phyloP scores from a whole-genome alignment of 805 yeast species.

The Lipomyces oligophaga region DNA sequence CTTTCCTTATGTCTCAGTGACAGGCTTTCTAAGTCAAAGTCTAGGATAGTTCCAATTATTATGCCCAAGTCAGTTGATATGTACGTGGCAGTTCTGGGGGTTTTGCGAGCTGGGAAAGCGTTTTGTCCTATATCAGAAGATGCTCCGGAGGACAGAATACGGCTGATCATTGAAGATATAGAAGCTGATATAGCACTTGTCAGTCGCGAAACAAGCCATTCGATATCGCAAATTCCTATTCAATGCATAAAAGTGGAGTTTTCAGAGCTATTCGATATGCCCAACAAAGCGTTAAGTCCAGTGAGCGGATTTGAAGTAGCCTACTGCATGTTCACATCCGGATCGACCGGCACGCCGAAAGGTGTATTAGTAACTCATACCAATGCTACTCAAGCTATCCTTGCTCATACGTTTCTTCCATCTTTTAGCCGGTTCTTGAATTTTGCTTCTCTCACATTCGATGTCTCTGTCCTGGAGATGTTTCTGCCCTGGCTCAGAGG shows the following conservation, averaged over 20 bases:
- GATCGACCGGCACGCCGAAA: constrained; percentile 53
- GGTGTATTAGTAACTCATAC: constrained; percentile 42
- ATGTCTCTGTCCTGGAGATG: constrained; percentile 32
- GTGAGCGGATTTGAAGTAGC: constrained; percentile 3
- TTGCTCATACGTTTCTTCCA: constrained; percentile 29
- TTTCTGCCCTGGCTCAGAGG: constrained; percentile 28
- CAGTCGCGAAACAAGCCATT: constrained; percentile 1
- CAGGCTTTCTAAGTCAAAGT: background rate
- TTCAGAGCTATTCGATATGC: background rate
- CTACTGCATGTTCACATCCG: constrained; percentile 44
- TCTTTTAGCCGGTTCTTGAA: constrained; percentile 28
- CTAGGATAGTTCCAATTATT: constrained; percentile 25
- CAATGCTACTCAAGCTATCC: constrained; percentile 26
- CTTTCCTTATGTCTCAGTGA: constrained; percentile 7
- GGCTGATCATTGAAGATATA: constrained; percentile 20
- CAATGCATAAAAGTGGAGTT: constrained; percentile 6
- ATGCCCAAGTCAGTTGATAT: constrained; percentile 27
- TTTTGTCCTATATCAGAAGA: constrained; percentile 30
- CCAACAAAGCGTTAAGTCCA: no score
- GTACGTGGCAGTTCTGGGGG: constrained; percentile 29
- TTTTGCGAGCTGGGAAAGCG: constrained; percentile 29
- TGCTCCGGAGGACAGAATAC: constrained; percentile 24
- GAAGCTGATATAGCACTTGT: constrained; percentile 22
- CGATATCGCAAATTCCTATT: constrained; percentile 5
- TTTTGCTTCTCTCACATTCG: constrained; percentile 32